Percentiles rank a stretch among this genome's conserved stretches.
These are phyloP conservation scores for Aspergillus chevalieri DNA, from an alignment of 2,329 filamentous ascomycete species.

Conservation along the genomic window DNA sequence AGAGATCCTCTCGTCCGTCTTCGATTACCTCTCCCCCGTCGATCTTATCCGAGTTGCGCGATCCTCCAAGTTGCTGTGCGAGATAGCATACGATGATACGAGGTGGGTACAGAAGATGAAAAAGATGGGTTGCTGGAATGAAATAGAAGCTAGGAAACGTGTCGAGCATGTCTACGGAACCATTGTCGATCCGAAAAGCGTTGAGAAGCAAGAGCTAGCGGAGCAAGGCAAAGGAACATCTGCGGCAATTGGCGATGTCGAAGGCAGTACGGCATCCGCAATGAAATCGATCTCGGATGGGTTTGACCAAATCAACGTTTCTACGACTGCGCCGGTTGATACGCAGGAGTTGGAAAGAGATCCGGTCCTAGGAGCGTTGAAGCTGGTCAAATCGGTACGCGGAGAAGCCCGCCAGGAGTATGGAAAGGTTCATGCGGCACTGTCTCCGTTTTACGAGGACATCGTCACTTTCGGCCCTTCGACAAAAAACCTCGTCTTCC, in stretches of 20 bases:
- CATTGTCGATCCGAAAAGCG: conserved; percentile 20
- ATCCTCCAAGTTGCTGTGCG: conserved; percentile 76
- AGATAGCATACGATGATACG: conserved; percentile 98
- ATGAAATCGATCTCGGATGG: conserved; percentile 54
- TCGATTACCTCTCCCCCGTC: conserved; percentile 79
- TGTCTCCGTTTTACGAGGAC: conserved; percentile 85
- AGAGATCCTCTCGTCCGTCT: conserved; percentile 83
- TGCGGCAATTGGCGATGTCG: conserved; percentile 11
- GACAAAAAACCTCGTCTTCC: conserved; percentile 76
- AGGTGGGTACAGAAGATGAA: conserved; percentile 85
- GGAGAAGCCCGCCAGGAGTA: conserved; percentile 85
- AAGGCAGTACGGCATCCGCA: conserved; percentile 12
- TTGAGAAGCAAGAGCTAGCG: conserved; percentile 20
- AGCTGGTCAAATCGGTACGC: conserved; percentile 67
- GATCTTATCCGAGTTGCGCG: conserved; percentile 83
- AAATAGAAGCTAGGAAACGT: conserved; percentile 71
- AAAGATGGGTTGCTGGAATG: conserved; percentile 88
- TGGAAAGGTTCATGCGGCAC: conserved; percentile 78
- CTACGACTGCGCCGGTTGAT: conserved; percentile 28
- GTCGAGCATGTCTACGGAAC: conserved; percentile 62
- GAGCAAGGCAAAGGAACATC: conserved; percentile 10
- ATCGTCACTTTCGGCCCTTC: conserved; percentile 63
- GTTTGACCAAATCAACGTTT: conserved; percentile 69
- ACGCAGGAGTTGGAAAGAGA: conserved; percentile 50
- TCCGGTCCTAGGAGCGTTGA: conserved; percentile 63